A percentile compares a stretch with the other conserved stretches of the same genome.
Evolutionary conservation across 1,284 basidiomycete species (phyloP).

Genomic region (Malassezia vespertilionis): DNA sequence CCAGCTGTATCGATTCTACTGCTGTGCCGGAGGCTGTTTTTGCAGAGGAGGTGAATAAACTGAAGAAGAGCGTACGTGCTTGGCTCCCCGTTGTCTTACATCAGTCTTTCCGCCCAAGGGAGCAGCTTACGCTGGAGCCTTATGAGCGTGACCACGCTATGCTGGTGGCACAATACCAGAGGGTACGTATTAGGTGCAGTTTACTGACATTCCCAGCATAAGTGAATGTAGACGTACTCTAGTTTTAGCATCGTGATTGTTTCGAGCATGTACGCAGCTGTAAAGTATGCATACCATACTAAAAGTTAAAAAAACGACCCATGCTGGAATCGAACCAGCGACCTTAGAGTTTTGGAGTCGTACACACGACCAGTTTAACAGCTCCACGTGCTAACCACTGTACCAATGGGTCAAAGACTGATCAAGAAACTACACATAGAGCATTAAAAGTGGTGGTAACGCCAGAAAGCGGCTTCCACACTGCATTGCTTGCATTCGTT

Average conservation of each 20-base stretch:
- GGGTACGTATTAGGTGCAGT: constrained; percentile 12
- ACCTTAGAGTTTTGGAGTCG: constrained; percentile 22
- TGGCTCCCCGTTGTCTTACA: neutral
- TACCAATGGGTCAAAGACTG: constrained; percentile 15
- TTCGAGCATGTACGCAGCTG: too few species aligned
- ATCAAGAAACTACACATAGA: neutral
- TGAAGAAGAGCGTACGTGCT: constrained; percentile 55
- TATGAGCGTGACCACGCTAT: constrained; percentile 48
- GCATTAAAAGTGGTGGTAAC: too few species aligned
- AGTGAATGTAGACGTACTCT: constrained; percentile 1
- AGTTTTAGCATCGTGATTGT: too few species aligned
- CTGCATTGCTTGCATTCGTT: too few species aligned
- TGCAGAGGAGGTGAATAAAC: constrained; percentile 71
- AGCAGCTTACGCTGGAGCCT: constrained; percentile 65
- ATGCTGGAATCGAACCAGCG: constrained; percentile 21
- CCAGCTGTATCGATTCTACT: constrained; percentile 96
- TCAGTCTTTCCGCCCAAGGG: constrained; percentile 57
- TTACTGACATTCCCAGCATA: constrained; percentile 1
- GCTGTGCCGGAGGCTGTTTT: constrained; percentile 80
- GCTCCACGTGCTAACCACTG: constrained; percentile 24
- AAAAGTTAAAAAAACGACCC: constrained; percentile 15
- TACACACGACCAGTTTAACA: constrained; percentile 17
- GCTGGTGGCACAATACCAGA: constrained; percentile 45
- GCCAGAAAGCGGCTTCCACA: too few species aligned
- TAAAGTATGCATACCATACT: too few species aligned